A percentile compares a stretch with the other conserved stretches of the same genome.
Evolutionary conservation across 1,284 basidiomycete genomes (phyloP).

Genomic region (Ustilago tritici): DNA sequence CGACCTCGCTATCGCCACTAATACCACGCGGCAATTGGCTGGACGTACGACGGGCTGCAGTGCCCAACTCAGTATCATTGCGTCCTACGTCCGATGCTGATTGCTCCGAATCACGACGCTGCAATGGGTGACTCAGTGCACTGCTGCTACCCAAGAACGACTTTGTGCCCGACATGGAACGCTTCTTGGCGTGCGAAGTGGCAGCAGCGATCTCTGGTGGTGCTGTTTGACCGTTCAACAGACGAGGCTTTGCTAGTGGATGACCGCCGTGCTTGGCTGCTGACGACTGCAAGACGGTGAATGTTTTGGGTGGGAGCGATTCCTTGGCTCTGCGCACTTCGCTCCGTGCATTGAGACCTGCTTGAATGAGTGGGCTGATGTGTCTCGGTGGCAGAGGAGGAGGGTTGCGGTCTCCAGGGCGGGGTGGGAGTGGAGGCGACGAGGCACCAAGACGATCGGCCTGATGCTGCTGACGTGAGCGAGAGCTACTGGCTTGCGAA

Average conservation of each 20-base stretch:
- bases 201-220: constrained; percentile 48
- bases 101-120: constrained; percentile 47
- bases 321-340: constrained; percentile 64
- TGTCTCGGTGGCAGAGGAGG: constrained; percentile 64
- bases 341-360: constrained; percentile 64
- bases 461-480: constrained; percentile 39
- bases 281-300: constrained; percentile 65
- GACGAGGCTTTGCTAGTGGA: constrained; percentile 47
- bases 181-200: constrained; percentile 50
- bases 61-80: constrained; percentile 32
- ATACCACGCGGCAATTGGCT: constrained; percentile 38
- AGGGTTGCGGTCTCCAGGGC: constrained; percentile 47
- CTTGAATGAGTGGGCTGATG: constrained; percentile 68
- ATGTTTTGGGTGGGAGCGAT: constrained; percentile 67
- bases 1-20: constrained; percentile 32
- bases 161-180: constrained; percentile 53
- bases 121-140: constrained; percentile 25
- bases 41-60: constrained; percentile 25
- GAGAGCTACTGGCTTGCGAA: constrained; percentile 45
- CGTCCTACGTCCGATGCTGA: constrained; percentile 36
- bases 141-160: constrained; percentile 32
- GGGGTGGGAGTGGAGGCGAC: constrained; percentile 53
- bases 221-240: constrained; percentile 60
- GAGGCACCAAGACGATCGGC: constrained; percentile 41
- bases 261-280: constrained; percentile 39